Base-by-base conservation (phyloP, 768 basidiomycete species). In the Dacryopinax spathularia region DNA sequence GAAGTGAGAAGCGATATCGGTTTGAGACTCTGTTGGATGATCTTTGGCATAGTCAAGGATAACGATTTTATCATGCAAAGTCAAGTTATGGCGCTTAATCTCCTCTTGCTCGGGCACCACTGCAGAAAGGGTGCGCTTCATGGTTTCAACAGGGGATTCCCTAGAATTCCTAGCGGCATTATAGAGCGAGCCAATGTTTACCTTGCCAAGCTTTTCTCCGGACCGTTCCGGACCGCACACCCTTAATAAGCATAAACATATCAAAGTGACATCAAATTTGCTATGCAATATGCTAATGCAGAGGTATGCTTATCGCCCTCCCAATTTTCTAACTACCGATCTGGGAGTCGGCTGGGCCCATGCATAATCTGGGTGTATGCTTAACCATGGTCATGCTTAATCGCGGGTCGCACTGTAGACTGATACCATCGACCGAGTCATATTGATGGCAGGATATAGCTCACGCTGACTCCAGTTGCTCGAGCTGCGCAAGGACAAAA, bases 61-160 rank as follows among this genome's bases (percentile, higher is more conserved):
- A 63, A 16, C 10, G 9, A 63, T 60, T 29, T 48, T 44, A 22
- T 63, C 62, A 41, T 59, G 10, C 27, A 63, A 39, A 16, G 62
- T 63, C 7, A 63, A 18, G 34, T 63, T 41, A 25, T 34, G 27
- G 7, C n/a, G 27, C 27, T 29, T 29, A 13, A 18, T 9, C 18
- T 36, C 10, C 35, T 9, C 35, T 36, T 36, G 35, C 9, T 36
- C 9, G 35, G 35, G 35, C n/a, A n/a, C n/a, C n/a, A n/a, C n/a
- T n/a, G n/a, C n/a, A 36, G 39, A 41, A 22, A 41, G 18, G 5
- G 39, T 15, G 18, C 39, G 39, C 22, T 6, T 41, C 18, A 6
- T 41, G 18, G 16, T 6, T 5, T 41, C 18, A 41, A 41, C 7
- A n/a, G n/a, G n/a, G n/a, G n/a, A n/a, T n/a, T n/a, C n/a, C n/a